Conservation (phyloP, 257 asterid species). For the Coffea eugenioides region DNA sequence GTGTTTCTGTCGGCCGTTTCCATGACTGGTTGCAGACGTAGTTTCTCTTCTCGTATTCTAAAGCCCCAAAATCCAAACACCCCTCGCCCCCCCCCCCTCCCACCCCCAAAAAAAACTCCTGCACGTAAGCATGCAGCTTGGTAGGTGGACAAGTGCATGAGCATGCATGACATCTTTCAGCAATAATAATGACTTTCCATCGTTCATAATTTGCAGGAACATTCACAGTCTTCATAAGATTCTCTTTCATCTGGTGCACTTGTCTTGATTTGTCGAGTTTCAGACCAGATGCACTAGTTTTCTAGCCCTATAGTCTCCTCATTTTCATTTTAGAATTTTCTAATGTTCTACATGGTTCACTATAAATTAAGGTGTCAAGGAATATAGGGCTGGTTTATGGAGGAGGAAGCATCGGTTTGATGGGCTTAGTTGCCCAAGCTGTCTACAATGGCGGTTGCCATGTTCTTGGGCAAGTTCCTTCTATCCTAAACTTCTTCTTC, state of each 20-base stretch:
- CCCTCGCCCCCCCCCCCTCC: background rate
- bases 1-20: background rate
- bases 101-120: background rate
- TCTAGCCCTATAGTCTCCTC: background rate
- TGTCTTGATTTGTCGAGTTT: background rate
- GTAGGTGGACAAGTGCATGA: background rate
- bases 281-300: background rate
- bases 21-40: background rate
- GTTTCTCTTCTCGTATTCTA: no score
- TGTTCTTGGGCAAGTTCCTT: conserved; percentile 37
- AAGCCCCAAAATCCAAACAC: background rate
- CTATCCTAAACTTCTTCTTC: background rate
- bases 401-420: conserved; percentile 45
- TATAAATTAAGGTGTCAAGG: conserved; percentile 29
- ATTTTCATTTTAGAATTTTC: background rate
- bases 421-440: conserved; percentile 44
- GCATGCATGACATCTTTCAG: background rate
- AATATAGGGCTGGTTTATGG: conserved; percentile 42
- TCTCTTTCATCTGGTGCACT: background rate
- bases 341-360: background rate
- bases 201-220: no score
- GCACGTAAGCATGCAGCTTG: background rate
- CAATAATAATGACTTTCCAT: background rate
- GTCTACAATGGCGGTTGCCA: conserved; percentile 39
- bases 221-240: background rate